These are phyloP conservation scores for Tricholoma flavovirens DNA, from an alignment of 768 basidiomycete genomes.

Conservation along the genomic window DNA sequence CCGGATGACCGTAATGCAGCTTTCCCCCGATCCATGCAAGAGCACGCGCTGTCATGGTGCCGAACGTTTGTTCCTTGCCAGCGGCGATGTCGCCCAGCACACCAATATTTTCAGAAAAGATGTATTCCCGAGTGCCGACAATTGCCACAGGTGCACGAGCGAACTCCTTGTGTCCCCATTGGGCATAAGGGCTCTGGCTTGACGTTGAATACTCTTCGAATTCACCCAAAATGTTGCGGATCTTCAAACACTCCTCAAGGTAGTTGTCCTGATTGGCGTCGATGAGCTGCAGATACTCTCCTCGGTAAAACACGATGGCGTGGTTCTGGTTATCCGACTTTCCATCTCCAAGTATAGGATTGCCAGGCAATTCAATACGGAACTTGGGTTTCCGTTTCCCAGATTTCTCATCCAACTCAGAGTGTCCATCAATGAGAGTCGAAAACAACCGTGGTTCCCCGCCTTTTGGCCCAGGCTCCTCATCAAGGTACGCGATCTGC, in stretches of 20 bases:
- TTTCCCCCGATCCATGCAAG: conserved; percentile 98
- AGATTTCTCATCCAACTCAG: conserved; percentile 83
- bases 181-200: conserved; percentile 91
- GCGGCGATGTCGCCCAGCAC: conserved; percentile 98
- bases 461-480: conserved; percentile 86
- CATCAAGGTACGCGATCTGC: conserved; percentile 97
- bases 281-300: conserved; percentile 97
- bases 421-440: conserved; percentile 94
- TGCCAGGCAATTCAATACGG: conserved; percentile 94
- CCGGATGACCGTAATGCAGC: conserved; percentile 97
- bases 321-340: conserved; percentile 99
- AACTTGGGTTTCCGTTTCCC: conserved; percentile 96
- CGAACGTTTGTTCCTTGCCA: conserved; percentile 99
- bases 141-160: conserved; percentile 89
- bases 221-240: conserved; percentile 94
- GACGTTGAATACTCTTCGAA: conserved; percentile 93
- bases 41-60: conserved; percentile 93
- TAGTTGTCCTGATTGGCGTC: conserved; percentile 99
- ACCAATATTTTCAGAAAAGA: conserved; percentile 99
- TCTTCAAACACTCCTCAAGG: conserved; percentile 97
- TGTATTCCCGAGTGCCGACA: conserved; percentile 97
- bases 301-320: conserved; percentile 97
- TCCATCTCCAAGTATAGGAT: conserved; percentile 97
- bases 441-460: conserved; percentile 89
- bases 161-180: conserved; percentile 94